phyloP scores from a whole-genome alignment of 805 yeast species.

The Candida nonsorbophila region DNA sequence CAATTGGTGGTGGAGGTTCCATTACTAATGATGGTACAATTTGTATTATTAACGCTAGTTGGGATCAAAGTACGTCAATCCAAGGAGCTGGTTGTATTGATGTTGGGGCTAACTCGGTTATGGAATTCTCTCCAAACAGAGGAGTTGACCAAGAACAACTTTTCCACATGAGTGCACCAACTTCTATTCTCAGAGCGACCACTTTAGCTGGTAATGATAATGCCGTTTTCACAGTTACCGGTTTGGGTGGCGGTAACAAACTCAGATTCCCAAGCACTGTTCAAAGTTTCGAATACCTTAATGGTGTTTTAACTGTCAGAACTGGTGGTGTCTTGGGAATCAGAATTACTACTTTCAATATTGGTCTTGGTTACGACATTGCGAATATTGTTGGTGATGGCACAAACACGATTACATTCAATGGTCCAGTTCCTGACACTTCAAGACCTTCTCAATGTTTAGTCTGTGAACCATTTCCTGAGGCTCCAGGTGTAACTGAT shows the following conservation, averaged over 20 bases:
- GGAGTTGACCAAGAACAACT: conserved; percentile 10
- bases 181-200: conserved; percentile 11
- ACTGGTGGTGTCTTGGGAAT: conserved; percentile 1
- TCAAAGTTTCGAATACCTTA: conserved; percentile 4
- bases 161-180: conserved; percentile 12
- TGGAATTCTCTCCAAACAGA: conserved; percentile 5
- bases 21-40: conserved; percentile 15
- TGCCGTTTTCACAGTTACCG: conserved; percentile 14
- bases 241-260: conserved; percentile 16
- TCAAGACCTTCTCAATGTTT: conserved; percentile 10
- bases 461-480: conserved; percentile 10
- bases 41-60: conserved; percentile 16
- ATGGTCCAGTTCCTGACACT: conserved; percentile 10
- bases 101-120: conserved; percentile 7
- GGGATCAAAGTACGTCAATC: conserved; percentile 10
- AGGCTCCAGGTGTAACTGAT: conserved; percentile 9
- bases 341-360: conserved; percentile 7
- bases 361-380: conserved; percentile 15
- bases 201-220: conserved; percentile 10
- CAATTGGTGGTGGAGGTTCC: conserved; percentile 7
- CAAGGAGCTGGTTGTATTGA: conserved; percentile 16
- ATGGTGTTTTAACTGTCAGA: conserved; percentile 16
- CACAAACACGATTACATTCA: conserved; percentile 8
- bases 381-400: conserved; percentile 4
- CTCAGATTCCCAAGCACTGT: conserved; percentile 11